Evolutionary conservation across 108 stramenopile genomes (phyloP).

Genomic region (Conticribra weissflogii): DNA sequence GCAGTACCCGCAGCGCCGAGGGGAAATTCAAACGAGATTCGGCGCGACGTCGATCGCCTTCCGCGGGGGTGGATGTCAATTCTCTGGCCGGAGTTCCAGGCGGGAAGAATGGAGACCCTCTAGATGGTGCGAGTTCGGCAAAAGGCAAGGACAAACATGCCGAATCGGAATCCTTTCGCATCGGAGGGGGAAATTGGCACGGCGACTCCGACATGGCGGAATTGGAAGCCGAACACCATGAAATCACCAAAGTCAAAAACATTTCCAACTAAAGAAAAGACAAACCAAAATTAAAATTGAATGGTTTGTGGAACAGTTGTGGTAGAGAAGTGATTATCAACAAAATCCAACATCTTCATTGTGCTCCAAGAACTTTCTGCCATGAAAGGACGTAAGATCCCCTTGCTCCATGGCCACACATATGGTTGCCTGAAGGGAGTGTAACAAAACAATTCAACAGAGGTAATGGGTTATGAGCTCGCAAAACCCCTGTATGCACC

Average conservation of each 20-base stretch:
- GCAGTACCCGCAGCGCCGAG: constrained; percentile 10
- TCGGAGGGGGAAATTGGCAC: constrained; percentile 76
- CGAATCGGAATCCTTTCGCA: constrained; percentile 13
- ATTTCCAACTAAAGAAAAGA: too few relatives aligned
- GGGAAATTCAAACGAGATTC: constrained; percentile 15
- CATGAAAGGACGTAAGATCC: too few relatives aligned
- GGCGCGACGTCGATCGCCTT: constrained; percentile 11
- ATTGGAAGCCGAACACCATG: constrained; percentile 96
- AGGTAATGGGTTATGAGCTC: too few relatives aligned
- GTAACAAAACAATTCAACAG: too few relatives aligned
- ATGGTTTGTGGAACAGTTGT: constrained; percentile 23
- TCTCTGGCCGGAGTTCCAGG: background rate
- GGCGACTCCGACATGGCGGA: constrained; percentile 71
- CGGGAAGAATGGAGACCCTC: constrained; percentile 4
- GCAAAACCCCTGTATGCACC: too few relatives aligned
- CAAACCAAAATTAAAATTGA: too few relatives aligned
- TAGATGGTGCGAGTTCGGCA: too few relatives aligned
- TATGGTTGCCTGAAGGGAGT: too few relatives aligned
- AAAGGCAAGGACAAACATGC: too few relatives aligned
- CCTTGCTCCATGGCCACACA: too few relatives aligned
- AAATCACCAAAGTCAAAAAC: constrained; percentile 99
- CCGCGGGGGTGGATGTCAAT: background rate
- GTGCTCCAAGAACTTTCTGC: background rate
- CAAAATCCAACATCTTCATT: background rate
- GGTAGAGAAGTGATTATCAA: background rate